A percentile compares a stretch with the other conserved stretches of the same genome.
These are phyloP conservation scores for Gnomoniopsis sp. DNA, from an alignment of 2,329 filamentous ascomycete species.

Conservation along the genomic window DNA sequence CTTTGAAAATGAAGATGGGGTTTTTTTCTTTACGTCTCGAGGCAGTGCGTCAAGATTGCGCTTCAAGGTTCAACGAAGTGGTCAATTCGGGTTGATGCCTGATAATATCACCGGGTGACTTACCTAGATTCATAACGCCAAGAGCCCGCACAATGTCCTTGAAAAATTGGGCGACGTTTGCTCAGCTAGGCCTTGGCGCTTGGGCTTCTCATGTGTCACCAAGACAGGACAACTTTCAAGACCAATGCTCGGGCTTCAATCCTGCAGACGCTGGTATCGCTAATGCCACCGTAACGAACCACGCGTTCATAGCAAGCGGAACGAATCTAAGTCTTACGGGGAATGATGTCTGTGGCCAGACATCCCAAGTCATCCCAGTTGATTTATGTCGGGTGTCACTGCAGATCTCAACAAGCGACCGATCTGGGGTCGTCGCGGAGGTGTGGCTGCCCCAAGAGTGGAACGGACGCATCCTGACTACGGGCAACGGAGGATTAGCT, in stretches of 20 bases:
- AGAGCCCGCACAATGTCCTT: neutral
- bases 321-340: slow-evolving; percentile 32
- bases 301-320: slow-evolving; percentile 20
- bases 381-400: slow-evolving; percentile 27
- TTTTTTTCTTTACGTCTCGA: too few species aligned
- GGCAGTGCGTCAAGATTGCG: too few species aligned
- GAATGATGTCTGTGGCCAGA: slow-evolving; percentile 29
- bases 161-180: neutral
- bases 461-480: slow-evolving; percentile 42
- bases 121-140: neutral
- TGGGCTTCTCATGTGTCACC: neutral
- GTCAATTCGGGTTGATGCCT: too few species aligned
- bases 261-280: neutral
- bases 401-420: slow-evolving; percentile 27
- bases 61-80: too few species aligned
- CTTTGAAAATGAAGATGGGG: too few species aligned
- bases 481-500: slow-evolving; percentile 46
- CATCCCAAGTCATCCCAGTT: slow-evolving; percentile 15
- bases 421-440: slow-evolving; percentile 43
- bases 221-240: neutral
- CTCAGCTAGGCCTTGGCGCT: neutral
- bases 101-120: neutral
- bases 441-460: slow-evolving; percentile 45
- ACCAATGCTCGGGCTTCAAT: slow-evolving; percentile 1
- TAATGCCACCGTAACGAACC: slow-evolving; percentile 8